These are phyloP conservation scores for Verticillium klebahnii DNA, from an alignment of 2,329 filamentous ascomycete genomes.

Conservation along the genomic window DNA sequence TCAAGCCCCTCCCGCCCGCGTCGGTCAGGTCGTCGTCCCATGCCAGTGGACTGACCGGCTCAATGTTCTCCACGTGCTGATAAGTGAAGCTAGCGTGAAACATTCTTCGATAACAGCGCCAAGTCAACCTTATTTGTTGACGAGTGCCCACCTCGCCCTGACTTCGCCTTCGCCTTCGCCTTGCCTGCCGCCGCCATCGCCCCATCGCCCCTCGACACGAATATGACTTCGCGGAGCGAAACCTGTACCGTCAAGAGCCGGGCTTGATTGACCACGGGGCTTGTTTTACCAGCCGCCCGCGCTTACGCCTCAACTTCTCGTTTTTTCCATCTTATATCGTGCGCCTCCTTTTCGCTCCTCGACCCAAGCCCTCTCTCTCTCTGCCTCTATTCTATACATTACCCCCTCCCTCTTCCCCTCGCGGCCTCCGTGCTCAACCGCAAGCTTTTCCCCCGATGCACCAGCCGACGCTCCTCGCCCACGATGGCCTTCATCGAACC, in stretches of 20 bases:
- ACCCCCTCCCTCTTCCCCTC: conserved; percentile 6
- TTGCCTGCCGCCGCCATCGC: neutral
- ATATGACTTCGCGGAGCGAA: neutral
- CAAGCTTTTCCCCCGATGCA: neutral
- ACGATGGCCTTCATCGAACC: conserved; percentile 65
- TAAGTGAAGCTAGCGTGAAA: neutral
- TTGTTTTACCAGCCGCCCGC: neutral
- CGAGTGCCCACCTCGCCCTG: neutral
- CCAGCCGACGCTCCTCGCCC: conserved; percentile 17
- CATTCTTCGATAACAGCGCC: neutral
- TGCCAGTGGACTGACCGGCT: neutral
- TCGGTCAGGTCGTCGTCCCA: no score
- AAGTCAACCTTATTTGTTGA: neutral
- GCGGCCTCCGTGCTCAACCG: conserved; percentile 7
- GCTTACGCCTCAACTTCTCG: neutral
- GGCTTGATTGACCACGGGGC: neutral
- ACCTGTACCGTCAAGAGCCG: neutral
- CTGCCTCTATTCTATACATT: no score
- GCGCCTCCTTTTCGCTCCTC: conserved; percentile 4
- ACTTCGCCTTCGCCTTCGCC: neutral
- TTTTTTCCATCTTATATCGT: conserved; percentile 12
- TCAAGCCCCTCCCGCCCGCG: neutral
- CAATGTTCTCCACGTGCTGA: neutral
- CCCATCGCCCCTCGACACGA: neutral
- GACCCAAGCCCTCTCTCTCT: conserved; percentile 7